Percentiles rank a stretch among this genome's conserved stretches.
These are phyloP conservation scores for Zymoseptoria passerinii DNA, from an alignment of 2,329 filamentous ascomycete genomes.

Conservation along the genomic window DNA sequence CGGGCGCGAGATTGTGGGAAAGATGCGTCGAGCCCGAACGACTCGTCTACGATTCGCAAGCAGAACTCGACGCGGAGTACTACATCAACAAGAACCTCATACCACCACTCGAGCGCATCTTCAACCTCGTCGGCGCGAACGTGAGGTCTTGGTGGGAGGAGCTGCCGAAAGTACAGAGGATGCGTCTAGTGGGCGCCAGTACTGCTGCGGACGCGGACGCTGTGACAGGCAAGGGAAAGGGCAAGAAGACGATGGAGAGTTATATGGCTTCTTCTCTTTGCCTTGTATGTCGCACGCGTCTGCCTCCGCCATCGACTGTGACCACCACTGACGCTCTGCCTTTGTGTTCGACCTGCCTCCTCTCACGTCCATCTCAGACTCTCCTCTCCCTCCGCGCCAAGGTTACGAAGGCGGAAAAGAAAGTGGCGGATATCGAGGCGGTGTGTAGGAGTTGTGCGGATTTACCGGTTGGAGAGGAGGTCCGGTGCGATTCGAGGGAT, in stretches of 20 bases:
- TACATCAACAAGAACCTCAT: slow-evolving; percentile 96
- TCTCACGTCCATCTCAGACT: slow-evolving; percentile 47
- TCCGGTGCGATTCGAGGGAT: slow-evolving; percentile 83
- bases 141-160: slow-evolving; percentile 89
- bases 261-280: slow-evolving; percentile 81
- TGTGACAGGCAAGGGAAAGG: slow-evolving; percentile 6
- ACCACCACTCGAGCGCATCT: slow-evolving; percentile 88
- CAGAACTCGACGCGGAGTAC: slow-evolving; percentile 85
- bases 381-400: slow-evolving; percentile 56
- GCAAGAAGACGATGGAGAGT: slow-evolving; percentile 71
- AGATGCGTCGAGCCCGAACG: slow-evolving; percentile 83
- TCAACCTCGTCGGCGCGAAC: slow-evolving; percentile 90
- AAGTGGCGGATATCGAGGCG: slow-evolving; percentile 52
- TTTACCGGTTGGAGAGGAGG: slow-evolving; percentile 62
- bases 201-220: slow-evolving; percentile 10
- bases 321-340: slow-evolving; percentile 28
- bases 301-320: slow-evolving; percentile 33
- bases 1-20: slow-evolving; percentile 76
- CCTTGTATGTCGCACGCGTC: slow-evolving; percentile 61
- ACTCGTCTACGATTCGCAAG: slow-evolving; percentile 65
- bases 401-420: slow-evolving; percentile 56
- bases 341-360: slow-evolving; percentile 53
- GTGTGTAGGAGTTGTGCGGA: slow-evolving; percentile 77
- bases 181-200: slow-evolving; percentile 49
- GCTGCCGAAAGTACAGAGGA: slow-evolving; percentile 82